These are phyloP conservation scores for Trichophyton rubrum DNA, from an alignment of 2,329 filamentous ascomycete genomes.

Conservation along the genomic window DNA sequence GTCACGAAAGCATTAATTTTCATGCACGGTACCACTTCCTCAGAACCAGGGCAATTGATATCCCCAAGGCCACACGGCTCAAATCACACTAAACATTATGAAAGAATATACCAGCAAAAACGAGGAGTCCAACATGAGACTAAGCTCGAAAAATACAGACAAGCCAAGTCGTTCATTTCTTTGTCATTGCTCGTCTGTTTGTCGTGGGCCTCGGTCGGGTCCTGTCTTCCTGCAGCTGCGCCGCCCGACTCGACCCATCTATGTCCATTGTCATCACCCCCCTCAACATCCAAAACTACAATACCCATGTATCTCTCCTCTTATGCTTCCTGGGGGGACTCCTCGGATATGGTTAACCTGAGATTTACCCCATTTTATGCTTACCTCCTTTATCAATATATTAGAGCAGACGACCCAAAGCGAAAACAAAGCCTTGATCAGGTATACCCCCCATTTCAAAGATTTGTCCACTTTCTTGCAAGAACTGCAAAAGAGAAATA, in stretches of 20 bases:
- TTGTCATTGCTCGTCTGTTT: background rate
- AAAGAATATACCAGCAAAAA: background rate
- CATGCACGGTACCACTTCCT: too few species aligned
- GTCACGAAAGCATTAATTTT: too few species aligned
- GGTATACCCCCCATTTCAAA: background rate
- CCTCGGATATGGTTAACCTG: background rate
- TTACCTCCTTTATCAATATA: too few species aligned
- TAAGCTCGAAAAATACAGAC: background rate
- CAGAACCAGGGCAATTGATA: too few species aligned
- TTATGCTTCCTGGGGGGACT: too few species aligned
- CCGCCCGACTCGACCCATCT: constrained; percentile 1
- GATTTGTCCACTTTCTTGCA: background rate
- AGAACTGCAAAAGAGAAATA: background rate
- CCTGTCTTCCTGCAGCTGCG: background rate
- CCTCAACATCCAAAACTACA: background rate
- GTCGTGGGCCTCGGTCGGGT: background rate
- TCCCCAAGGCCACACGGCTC: background rate
- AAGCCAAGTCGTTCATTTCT: background rate
- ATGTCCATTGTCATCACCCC: too few species aligned
- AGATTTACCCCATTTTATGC: background rate
- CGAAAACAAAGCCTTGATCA: background rate
- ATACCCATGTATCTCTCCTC: too few species aligned
- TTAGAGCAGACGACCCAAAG: background rate
- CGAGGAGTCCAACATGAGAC: background rate
- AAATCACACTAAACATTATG: background rate